Evolutionary conservation across 495 filamentous ascomycete species (phyloP).

Genomic region (Hyphodiscus hymeniophilus): DNA sequence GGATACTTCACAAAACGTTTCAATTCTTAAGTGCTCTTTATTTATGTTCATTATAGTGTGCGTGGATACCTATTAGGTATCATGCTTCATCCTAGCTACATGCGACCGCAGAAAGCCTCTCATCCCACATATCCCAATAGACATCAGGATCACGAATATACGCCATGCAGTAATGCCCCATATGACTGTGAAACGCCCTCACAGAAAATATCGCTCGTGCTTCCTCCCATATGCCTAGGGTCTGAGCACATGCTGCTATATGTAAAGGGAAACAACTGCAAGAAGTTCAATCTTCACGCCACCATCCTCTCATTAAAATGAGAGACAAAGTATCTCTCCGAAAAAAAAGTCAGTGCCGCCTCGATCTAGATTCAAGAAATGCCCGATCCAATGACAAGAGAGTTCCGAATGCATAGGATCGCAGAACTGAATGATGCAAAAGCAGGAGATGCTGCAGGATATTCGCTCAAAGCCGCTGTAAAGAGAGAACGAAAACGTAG

Average conservation of each 20-base stretch:
- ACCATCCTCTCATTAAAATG: conserved; percentile 23
- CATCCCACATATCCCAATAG: neutral
- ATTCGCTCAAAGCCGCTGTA: conserved; percentile 19
- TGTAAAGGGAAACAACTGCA: conserved; percentile 12
- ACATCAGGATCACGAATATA: neutral
- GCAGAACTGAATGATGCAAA: conserved; percentile 3
- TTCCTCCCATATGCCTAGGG: conserved; percentile 5
- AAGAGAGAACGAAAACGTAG: conserved; percentile 2
- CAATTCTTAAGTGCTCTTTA: too few relatives aligned
- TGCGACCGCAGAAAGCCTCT: neutral
- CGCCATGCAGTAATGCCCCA: conserved; percentile 1
- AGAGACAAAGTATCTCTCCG: neutral
- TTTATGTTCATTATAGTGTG: neutral
- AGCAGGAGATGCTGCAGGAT: neutral
- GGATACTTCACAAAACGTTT: too few relatives aligned
- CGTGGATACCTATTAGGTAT: neutral
- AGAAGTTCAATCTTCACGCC: conserved; percentile 2
- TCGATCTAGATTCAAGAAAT: conserved; percentile 1
- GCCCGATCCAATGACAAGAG: conserved; percentile 16
- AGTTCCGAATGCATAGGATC: conserved; percentile 1
- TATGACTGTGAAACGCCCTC: neutral
- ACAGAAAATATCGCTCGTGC: conserved; percentile 7
- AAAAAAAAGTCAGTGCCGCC: conserved; percentile 4
- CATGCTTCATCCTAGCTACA: neutral
- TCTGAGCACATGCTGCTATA: conserved; percentile 9